Base-by-base conservation (phyloP, 352 stramenopile species). In the Phytophthora ohioensis region DNA sequence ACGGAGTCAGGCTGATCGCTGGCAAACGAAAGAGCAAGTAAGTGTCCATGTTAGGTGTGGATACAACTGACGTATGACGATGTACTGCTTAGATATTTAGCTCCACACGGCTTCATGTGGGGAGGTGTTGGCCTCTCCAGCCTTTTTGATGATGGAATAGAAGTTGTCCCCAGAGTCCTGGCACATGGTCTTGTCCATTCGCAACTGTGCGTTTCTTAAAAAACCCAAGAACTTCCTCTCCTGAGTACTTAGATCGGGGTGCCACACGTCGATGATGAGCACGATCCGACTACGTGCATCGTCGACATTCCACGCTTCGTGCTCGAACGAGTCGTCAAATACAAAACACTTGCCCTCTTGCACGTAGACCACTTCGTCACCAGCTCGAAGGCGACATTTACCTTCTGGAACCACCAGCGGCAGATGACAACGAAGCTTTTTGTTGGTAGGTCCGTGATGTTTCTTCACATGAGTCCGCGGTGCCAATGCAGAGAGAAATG, bases 321-420 rank as follows among this genome's bases (percentile, higher is more conserved):
- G 98, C 79, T 99, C 93, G 76, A 98, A 99, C 30, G 90, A 98
- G 83, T 99, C 98, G 78, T 99, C 97, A 65, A 99, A 98, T 4
- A 99, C 70, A 34, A 99, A 84, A n/a, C 93, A 97, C 47, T 98
- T 92, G 52, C 96, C 96, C 67, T 97, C 84, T 45, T 91, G 57
- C 54, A 92, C 93, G 15, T 81, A 36, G 27, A 95, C 73, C 9
- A 82, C 76, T 54, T 95, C 75, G 52, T 84, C 73, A 11, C 90
- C 92, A 17, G 90, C 89, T 31, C 91, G 90, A 30, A 98, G 75
- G 9, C 82, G 74, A 31, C 89, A 93, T 39, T 70, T 34, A 9
- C 63, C 71, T 10, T 70, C 42, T n/a, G 91, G 92, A 13, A 96
- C 89, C n/a, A 97, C 71, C 27, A 98, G 71, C 9, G 90, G 89